phyloP scores from a whole-genome alignment of 192 early-diverging fungal species.

The Spizellomyces sp. region DNA sequence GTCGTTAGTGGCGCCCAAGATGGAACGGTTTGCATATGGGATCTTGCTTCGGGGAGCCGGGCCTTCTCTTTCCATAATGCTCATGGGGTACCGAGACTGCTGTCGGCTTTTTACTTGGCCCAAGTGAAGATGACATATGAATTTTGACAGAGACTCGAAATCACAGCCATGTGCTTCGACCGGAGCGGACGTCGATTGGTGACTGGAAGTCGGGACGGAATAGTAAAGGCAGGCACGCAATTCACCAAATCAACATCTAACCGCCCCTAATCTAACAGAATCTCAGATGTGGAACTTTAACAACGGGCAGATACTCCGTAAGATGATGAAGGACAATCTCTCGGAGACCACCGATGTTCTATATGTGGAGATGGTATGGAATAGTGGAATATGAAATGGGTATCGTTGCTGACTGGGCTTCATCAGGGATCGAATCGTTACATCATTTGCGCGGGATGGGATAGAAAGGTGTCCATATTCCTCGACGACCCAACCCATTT shows the following conservation, averaged over 20 bases:
- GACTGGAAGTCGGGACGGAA: slow-evolving; percentile 61
- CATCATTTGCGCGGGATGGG: slow-evolving; percentile 65
- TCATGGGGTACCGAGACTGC: slow-evolving; percentile 48
- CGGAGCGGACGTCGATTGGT: slow-evolving; percentile 54
- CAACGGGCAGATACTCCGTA: slow-evolving; percentile 63
- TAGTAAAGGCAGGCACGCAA: slow-evolving; percentile 44
- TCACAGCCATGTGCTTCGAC: slow-evolving; percentile 68
- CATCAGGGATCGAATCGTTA: slow-evolving; percentile 55
- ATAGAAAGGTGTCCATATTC: slow-evolving; percentile 57
- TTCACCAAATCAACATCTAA: too few relatives aligned
- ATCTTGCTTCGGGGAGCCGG: slow-evolving; percentile 54
- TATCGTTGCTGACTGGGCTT: too few relatives aligned
- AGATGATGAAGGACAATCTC: slow-evolving; percentile 50
- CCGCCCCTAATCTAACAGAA: too few relatives aligned
- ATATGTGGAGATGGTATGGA: slow-evolving; percentile 58
- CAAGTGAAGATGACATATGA: not conserved
- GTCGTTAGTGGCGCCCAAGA: slow-evolving; percentile 56
- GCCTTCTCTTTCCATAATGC: slow-evolving; percentile 64
- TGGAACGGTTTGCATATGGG: slow-evolving; percentile 61
- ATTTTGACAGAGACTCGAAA: slow-evolving; percentile 51
- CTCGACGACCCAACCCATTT: slow-evolving; percentile 58
- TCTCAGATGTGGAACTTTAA: slow-evolving; percentile 72
- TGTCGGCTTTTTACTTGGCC: not conserved
- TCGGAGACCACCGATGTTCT: slow-evolving; percentile 56
- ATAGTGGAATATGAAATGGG: not conserved